Percentiles rank a stretch among this genome's conserved stretches.
phyloP scores from a whole-genome alignment of 495 filamentous ascomycete species.

The Staphylotrichum longicolle region DNA sequence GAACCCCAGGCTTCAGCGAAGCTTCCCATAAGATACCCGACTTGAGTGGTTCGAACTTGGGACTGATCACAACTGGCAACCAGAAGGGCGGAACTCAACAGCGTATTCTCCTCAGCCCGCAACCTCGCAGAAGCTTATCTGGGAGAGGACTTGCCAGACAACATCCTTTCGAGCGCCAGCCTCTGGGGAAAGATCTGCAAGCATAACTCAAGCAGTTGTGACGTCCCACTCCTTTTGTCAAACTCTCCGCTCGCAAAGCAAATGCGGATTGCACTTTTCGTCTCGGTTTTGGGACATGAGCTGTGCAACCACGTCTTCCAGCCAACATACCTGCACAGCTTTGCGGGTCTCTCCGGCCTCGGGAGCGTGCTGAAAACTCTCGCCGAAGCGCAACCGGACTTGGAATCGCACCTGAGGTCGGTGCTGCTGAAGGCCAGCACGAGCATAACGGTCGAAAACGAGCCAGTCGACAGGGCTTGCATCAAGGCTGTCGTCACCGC shows the following conservation, averaged over 20 bases:
- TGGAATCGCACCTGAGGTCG: constrained; percentile 26
- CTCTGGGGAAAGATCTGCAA: constrained; percentile 12
- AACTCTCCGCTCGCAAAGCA: constrained; percentile 24
- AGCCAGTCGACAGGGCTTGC: not conserved
- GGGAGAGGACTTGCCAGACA: constrained; percentile 5
- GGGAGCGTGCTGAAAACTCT: constrained; percentile 15
- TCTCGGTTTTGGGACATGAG: constrained; percentile 19
- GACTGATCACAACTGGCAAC: no score
- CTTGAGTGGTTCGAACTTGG: no score
- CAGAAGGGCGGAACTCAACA: constrained; percentile 7
- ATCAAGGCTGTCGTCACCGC: not conserved
- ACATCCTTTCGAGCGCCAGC: not conserved
- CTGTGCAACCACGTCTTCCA: constrained; percentile 24
- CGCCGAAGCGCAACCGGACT: constrained; percentile 1
- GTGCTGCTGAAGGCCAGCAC: constrained; percentile 19
- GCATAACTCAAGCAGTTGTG: not conserved
- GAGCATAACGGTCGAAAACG: not conserved
- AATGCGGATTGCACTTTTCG: constrained; percentile 27
- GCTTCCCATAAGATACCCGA: no score
- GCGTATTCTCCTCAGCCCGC: constrained; percentile 11
- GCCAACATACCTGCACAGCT: constrained; percentile 20
- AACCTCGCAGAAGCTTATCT: constrained; percentile 15
- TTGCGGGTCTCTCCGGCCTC: constrained; percentile 9
- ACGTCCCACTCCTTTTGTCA: constrained; percentile 23
- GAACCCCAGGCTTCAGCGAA: not conserved